Percentiles rank a stretch among this genome's conserved stretches.
These are phyloP conservation scores for Cladosporium colombiae DNA, from an alignment of 2,329 filamentous ascomycete species.

Conservation along the genomic window DNA sequence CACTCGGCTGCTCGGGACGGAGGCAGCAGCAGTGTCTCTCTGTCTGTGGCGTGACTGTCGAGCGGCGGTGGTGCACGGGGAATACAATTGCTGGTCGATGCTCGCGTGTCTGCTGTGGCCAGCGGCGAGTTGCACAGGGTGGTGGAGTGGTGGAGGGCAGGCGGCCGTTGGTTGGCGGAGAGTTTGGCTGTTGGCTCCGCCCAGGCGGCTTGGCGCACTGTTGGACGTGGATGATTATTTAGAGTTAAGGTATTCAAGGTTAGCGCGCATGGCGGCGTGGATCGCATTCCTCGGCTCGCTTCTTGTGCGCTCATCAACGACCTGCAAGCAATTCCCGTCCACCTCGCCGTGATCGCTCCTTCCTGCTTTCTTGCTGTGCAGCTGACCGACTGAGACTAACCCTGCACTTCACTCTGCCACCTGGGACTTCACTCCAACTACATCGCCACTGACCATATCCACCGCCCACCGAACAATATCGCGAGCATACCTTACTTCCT, in stretches of 20 bases:
- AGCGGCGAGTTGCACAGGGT: background rate
- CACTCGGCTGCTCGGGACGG: background rate
- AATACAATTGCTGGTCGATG: background rate
- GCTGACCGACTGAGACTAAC: background rate
- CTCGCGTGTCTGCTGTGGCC: slow-evolving; percentile 6
- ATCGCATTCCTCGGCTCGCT: slow-evolving; percentile 20
- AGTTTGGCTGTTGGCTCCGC: slow-evolving; percentile 1
- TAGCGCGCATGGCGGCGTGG: slow-evolving; percentile 20
- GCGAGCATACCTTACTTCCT: background rate
- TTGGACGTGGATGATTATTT: slow-evolving; percentile 1
- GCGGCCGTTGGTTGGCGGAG: slow-evolving; percentile 9
- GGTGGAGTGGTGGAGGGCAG: slow-evolving; percentile 2
- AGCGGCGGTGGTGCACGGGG: background rate
- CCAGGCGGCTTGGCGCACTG: slow-evolving; percentile 1
- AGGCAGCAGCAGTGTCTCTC: background rate
- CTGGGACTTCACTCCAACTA: background rate
- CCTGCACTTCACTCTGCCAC: background rate
- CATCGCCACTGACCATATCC: background rate
- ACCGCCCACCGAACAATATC: background rate
- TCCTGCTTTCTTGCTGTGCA: background rate
- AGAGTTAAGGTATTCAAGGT: slow-evolving; percentile 14
- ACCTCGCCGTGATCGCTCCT: slow-evolving; percentile 13
- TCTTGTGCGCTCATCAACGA: slow-evolving; percentile 18
- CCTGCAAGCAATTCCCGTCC: slow-evolving; percentile 5
- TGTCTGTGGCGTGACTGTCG: slow-evolving; percentile 3